A percentile compares a stretch with the other conserved stretches of the same genome.
Evolutionary conservation across 345 rosid species (phyloP).

Genomic region (Acer campestre): DNA sequence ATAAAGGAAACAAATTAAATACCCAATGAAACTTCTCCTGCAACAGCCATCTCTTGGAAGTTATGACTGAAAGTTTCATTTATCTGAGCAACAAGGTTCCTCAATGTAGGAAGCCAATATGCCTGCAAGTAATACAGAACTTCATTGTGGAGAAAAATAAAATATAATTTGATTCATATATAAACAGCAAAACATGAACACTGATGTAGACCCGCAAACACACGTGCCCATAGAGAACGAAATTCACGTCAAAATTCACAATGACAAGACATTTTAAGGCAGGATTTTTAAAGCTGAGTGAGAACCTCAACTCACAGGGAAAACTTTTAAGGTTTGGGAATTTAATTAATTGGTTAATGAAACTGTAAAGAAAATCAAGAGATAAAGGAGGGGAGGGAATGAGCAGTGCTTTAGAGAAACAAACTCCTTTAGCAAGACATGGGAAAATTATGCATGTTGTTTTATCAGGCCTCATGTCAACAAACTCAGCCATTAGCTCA

Average conservation of each 20-base stretch:
- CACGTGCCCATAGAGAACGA: background rate
- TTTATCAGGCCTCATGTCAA: conserved; percentile 4
- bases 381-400: background rate
- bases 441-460: background rate
- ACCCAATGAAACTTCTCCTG: conserved; percentile 91
- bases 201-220: background rate
- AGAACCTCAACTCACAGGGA: background rate
- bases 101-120: conserved; percentile 88
- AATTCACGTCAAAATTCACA: too few species aligned
- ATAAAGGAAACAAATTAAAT: conserved; percentile 12
- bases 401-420: background rate
- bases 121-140: conserved; percentile 40
- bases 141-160: background rate
- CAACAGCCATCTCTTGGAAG: conserved; percentile 96
- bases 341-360: background rate
- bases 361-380: background rate
- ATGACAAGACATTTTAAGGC: background rate
- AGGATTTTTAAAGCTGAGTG: background rate
- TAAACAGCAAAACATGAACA: background rate
- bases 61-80: conserved; percentile 86
- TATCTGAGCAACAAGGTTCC: conserved; percentile 78
- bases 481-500: conserved; percentile 1
- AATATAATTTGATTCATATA: conserved; percentile 8
- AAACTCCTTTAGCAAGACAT: background rate
- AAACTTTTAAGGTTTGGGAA: background rate